Evolutionary conservation across 2,329 filamentous ascomycete species (phyloP), one percentile per base, ranked within the genome.

Genomic region (Alternaria gaisen): DNA sequence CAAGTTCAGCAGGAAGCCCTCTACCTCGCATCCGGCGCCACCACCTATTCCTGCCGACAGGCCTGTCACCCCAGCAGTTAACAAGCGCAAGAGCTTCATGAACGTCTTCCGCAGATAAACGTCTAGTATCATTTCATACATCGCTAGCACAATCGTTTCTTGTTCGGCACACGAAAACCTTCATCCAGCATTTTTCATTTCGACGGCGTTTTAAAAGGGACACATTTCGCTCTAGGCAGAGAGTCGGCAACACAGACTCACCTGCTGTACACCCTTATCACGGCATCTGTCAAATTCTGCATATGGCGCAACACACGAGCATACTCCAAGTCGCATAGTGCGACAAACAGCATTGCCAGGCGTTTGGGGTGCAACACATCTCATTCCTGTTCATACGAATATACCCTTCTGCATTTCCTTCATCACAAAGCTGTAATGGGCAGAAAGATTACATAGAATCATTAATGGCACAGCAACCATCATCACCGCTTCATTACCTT

Each of bases 61-160:
- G 20, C 63, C 63, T 24, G 58, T 70, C 12, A 68, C 67, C n/a
- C 70, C 76, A n/a, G 78, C 74, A 58, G 72, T 82, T 44, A 75
- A 77, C 53, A 83, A 83, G 72, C 75, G 82, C 58, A 83, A 83
- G 73, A 83, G 81, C 61, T 79, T 84, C 59, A 66, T 82, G 57
- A 72, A 75, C 22, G 80, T 82, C 32, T 83, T 83, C 66, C 77
- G 77, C 54, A 72, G 75, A 61, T 71, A 40, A 67, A 30, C 50
- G 14, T 32, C 40, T 44, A 26, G 24, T 14, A 47, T 7, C 32
- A 43, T 43, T n/a, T 24, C n/a, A 22, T 34, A 55, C 52, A 47
- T 52, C 41, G 34, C 32, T 38, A 50, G 32, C 26, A 42, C 26
- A 53, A 30, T 28, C 38, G 32, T 42, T 24, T 18, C 10, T n/a